Percentiles rank a stretch among this genome's conserved stretches.
Conservation (phyloP, 495 filamentous ascomycete genomes). For the Talaromyces ruber region DNA sequence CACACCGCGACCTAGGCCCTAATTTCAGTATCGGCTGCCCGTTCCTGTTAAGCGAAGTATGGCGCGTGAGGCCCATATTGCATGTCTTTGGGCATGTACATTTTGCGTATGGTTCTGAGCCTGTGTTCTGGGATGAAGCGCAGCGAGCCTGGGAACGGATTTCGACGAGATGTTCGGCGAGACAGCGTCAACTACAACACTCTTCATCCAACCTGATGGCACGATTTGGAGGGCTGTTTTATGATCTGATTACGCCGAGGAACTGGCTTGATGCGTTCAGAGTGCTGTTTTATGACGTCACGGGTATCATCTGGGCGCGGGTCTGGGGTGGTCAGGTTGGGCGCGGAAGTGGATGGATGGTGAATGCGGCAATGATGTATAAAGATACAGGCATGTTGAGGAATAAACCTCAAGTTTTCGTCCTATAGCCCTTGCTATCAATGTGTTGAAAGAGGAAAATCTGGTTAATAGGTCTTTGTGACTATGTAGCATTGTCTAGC, state of each 20-base stretch:
- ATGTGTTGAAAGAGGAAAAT: not conserved
- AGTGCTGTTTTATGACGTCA: conserved; percentile 53
- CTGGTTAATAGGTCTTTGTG: not conserved
- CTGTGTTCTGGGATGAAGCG: conserved; percentile 69
- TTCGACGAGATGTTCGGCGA: conserved; percentile 34
- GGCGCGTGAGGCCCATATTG: conserved; percentile 67
- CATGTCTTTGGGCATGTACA: conserved; percentile 93
- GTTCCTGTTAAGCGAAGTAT: conserved; percentile 63
- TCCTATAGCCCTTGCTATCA: conserved; percentile 13
- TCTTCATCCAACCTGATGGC: not conserved
- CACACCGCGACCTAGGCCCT: conserved; percentile 64
- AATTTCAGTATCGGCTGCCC: conserved; percentile 61
- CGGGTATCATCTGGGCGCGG: conserved; percentile 60
- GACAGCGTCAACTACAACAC: not conserved
- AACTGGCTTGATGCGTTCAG: conserved; percentile 55
- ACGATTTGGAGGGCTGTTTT: conserved; percentile 31
- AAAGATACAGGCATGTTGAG: conserved; percentile 54
- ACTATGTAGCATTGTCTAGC: not conserved
- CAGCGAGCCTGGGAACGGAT: conserved; percentile 64
- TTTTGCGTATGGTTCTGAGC: conserved; percentile 50
- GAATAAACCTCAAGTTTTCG: conserved; percentile 56
- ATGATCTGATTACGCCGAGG: conserved; percentile 41
- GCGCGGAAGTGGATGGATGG: conserved; percentile 47
- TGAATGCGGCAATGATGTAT: conserved; percentile 73
- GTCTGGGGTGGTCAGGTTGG: conserved; percentile 56